phyloP scores from a whole-genome alignment of 257 asterid species.

The Marsdenia floribunda region DNA sequence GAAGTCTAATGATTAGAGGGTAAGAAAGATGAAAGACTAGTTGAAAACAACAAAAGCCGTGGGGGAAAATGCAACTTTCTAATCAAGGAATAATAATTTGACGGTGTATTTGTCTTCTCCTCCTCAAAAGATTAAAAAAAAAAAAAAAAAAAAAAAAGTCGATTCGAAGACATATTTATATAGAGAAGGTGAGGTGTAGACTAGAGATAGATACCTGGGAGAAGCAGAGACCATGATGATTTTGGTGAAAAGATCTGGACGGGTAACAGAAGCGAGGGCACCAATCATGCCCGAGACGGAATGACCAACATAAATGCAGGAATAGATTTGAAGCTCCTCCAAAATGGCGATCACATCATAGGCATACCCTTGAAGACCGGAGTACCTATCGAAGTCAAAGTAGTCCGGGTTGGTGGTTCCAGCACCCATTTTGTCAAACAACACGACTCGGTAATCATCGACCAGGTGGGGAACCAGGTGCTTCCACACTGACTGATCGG shows the following conservation, averaged over 20 bases:
- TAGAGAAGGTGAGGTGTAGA: not conserved
- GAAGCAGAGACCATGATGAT: slow-evolving; percentile 58
- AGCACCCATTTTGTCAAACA: slow-evolving; percentile 69
- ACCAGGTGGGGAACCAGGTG: slow-evolving; percentile 63
- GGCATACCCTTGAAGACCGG: slow-evolving; percentile 63
- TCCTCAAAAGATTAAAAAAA: not conserved
- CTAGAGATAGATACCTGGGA: slow-evolving; percentile 42
- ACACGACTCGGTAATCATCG: slow-evolving; percentile 40
- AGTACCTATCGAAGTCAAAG: slow-evolving; percentile 72
- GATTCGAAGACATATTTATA: too few relatives aligned
- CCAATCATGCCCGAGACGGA: slow-evolving; percentile 74
- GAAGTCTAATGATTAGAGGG: not conserved
- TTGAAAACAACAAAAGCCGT: not conserved
- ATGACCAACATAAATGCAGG: slow-evolving; percentile 65
- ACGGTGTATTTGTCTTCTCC: not conserved
- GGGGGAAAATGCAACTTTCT: not conserved
- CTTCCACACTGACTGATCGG: slow-evolving; percentile 78
- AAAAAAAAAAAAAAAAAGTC: too few relatives aligned
- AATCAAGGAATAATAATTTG: not conserved
- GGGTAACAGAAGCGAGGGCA: slow-evolving; percentile 55
- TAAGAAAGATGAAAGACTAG: not conserved
- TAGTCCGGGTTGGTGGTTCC: slow-evolving; percentile 76
- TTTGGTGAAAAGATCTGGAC: slow-evolving; percentile 71
- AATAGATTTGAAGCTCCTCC: slow-evolving; percentile 42
- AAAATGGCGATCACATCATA: slow-evolving; percentile 56